Conservation (phyloP, 2,329 filamentous ascomycete genomes). For the Fusarium nisikadoi region DNA sequence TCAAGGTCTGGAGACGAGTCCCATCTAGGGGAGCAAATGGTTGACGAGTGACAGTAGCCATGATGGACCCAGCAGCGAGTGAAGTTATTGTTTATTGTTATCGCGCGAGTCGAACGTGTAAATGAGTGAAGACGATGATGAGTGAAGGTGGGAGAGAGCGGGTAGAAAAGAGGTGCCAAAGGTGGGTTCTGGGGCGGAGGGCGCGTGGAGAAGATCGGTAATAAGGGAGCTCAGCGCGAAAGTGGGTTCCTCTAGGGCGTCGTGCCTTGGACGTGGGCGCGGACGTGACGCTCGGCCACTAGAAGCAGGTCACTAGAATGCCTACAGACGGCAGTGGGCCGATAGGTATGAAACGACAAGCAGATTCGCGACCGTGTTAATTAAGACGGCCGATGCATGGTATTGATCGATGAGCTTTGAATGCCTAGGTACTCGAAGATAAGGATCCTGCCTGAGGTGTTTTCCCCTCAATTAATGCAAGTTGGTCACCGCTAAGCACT, state of each 20-base stretch:
- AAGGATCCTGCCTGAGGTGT: constrained; percentile 27
- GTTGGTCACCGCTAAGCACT: constrained; percentile 30
- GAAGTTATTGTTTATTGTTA: constrained; percentile 29
- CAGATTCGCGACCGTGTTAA: constrained; percentile 12
- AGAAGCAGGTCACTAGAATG: constrained; percentile 3
- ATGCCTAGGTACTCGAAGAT: not conserved
- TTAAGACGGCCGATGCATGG: not conserved
- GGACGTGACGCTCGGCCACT: constrained; percentile 12
- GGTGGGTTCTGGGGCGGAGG: constrained; percentile 37
- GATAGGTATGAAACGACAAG: constrained; percentile 13
- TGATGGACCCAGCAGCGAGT: constrained; percentile 44
- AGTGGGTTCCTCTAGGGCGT: constrained; percentile 18
- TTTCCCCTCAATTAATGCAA: constrained; percentile 18
- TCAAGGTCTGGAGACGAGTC: constrained; percentile 75
- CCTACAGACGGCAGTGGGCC: not conserved
- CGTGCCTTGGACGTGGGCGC: constrained; percentile 28
- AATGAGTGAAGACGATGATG: constrained; percentile 8
- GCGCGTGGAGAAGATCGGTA: constrained; percentile 38
- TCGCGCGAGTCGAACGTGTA: constrained; percentile 28
- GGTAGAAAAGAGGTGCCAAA: constrained; percentile 35
- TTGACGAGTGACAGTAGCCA: constrained; percentile 71
- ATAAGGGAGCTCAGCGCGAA: constrained; percentile 34
- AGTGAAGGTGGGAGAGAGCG: constrained; percentile 30
- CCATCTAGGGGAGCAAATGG: constrained; percentile 80
- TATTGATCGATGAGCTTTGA: not conserved